These are phyloP conservation scores for Trametes hirsuta DNA, from an alignment of 1,284 basidiomycete genomes.

Conservation along the genomic window DNA sequence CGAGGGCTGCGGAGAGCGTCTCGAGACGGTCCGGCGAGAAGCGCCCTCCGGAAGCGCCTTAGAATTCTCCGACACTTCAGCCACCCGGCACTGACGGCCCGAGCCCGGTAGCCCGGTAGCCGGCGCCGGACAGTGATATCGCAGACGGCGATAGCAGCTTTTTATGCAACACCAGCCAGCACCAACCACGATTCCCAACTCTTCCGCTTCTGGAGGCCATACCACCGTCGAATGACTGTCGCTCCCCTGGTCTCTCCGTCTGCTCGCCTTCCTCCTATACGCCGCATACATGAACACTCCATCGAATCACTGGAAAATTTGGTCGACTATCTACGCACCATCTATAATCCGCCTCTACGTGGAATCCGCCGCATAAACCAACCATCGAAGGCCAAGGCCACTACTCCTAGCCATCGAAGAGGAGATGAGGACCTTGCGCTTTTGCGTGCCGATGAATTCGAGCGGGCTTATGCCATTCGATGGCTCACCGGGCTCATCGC, in stretches of 20 bases:
- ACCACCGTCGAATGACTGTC: conserved; percentile 15
- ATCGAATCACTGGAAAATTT: conserved; percentile 34
- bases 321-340: conserved; percentile 42
- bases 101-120: no score
- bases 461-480: conserved; percentile 65
- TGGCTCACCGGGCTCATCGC: conserved; percentile 71
- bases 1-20: no score
- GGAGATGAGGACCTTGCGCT: conserved; percentile 14
- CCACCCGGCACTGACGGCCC: no score
- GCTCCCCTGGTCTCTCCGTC: conserved; percentile 21
- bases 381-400: background rate
- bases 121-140: no score
- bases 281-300: conserved; percentile 27
- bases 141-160: no score
- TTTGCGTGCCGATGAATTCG: conserved; percentile 59
- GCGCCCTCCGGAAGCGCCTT: no score
- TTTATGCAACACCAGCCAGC: background rate
- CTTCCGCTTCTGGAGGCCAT: background rate
- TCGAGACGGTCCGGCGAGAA: no score
- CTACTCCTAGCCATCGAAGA: conserved; percentile 10
- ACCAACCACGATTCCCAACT: background rate
- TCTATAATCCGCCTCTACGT: conserved; percentile 52
- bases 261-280: conserved; percentile 35
- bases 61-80: no score
- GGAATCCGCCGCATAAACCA: conserved; percentile 38